Evolutionary conservation across 495 filamentous ascomycete genomes (phyloP).

Genomic region (Hyaloscypha hepaticicola): DNA sequence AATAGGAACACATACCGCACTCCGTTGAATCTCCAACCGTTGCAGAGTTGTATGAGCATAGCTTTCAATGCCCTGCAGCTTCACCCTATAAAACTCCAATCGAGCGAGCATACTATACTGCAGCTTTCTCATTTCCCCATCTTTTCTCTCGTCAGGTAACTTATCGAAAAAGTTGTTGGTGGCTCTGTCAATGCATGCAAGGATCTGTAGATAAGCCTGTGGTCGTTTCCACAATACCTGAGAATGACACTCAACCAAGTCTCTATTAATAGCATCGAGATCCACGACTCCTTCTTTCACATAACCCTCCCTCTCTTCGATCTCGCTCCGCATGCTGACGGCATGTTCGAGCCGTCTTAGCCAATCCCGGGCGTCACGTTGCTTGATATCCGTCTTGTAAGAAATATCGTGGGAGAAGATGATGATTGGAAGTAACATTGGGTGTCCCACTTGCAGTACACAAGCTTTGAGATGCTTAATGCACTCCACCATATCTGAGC

Average conservation of each 20-base stretch:
- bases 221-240: constrained; percentile 59
- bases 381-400: constrained; percentile 48
- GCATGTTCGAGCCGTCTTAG: constrained; percentile 54
- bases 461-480: constrained; percentile 48
- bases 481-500: constrained; percentile 45
- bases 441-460: constrained; percentile 45
- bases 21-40: constrained; percentile 51
- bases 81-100: constrained; percentile 53
- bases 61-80: constrained; percentile 55
- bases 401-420: constrained; percentile 52
- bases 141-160: constrained; percentile 24
- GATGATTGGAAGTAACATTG: constrained; percentile 53
- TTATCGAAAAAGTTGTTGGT: constrained; percentile 42
- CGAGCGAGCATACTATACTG: constrained; percentile 45
- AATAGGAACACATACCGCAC: constrained; percentile 41
- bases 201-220: constrained; percentile 54
- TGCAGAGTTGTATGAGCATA: constrained; percentile 55
- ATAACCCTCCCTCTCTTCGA: constrained; percentile 46
- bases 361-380: constrained; percentile 56
- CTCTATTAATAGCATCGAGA: constrained; percentile 53
- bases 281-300: constrained; percentile 51
- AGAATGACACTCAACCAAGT: constrained; percentile 56
- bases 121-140: constrained; percentile 36
- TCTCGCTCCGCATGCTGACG: constrained; percentile 55
- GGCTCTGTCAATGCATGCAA: constrained; percentile 41